Evolutionary conservation across 768 basidiomycete species (phyloP).

Genomic region (Amyloporia xantha): DNA sequence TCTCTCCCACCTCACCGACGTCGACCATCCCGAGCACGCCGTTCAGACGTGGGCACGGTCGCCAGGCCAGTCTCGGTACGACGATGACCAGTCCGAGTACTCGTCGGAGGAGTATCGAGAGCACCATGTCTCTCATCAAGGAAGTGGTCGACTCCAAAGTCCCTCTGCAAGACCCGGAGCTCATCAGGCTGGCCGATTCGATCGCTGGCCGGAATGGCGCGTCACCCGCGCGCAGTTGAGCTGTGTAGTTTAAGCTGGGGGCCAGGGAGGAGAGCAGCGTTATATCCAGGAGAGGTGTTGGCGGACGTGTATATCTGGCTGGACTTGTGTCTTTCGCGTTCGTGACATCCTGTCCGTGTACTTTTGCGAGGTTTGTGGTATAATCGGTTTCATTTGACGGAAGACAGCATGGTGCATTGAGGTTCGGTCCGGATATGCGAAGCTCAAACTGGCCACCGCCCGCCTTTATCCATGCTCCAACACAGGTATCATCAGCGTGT

Average conservation of each 20-base stretch:
- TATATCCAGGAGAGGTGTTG: neutral
- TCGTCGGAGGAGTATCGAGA: conserved; percentile 85
- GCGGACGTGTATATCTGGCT: neutral
- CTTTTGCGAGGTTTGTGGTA: neutral
- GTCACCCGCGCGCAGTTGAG: conserved; percentile 6
- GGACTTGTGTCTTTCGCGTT: conserved; percentile 1
- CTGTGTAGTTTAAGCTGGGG: neutral
- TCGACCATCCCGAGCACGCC: conserved; percentile 30
- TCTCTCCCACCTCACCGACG: conserved; percentile 41
- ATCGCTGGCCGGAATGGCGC: conserved; percentile 16
- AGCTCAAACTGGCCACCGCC: no score
- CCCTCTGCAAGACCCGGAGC: conserved; percentile 18
- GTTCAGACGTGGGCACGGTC: conserved; percentile 65
- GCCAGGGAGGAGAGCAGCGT: neutral
- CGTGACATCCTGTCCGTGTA: neutral
- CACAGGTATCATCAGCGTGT: no score
- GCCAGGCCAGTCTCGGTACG: conserved; percentile 85
- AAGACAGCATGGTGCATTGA: no score
- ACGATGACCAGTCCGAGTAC: conserved; percentile 95
- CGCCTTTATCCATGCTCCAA: no score
- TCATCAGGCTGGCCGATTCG: conserved; percentile 21
- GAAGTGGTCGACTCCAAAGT: conserved; percentile 78
- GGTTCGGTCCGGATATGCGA: no score
- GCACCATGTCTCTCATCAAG: conserved; percentile 91
- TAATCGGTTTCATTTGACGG: neutral